These are phyloP conservation scores for Elsinoe perseae DNA, from an alignment of 2,329 filamentous ascomycete species.

Conservation along the genomic window DNA sequence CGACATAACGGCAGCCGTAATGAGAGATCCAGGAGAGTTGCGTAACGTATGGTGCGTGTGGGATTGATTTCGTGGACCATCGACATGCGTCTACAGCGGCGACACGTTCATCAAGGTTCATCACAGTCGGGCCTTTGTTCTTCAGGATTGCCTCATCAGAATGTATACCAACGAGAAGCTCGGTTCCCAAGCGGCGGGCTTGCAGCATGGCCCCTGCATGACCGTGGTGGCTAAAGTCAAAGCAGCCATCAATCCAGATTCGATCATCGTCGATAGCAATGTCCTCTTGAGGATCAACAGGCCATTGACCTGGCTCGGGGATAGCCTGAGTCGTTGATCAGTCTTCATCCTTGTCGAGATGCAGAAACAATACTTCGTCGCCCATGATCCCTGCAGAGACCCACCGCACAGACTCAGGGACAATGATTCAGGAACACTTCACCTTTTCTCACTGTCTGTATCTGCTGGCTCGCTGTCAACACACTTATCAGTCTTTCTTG, in stretches of 20 bases:
- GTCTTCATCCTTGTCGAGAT: background rate
- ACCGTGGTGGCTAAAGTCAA: conserved; percentile 98
- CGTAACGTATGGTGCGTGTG: conserved; percentile 89
- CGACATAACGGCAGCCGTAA: conserved; percentile 91
- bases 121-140: conserved; percentile 97
- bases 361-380: background rate
- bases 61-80: conserved; percentile 80
- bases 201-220: conserved; percentile 97
- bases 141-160: conserved; percentile 91
- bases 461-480: no score
- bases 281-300: conserved; percentile 57
- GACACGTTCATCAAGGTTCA: conserved; percentile 83
- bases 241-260: conserved; percentile 98
- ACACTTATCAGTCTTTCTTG: background rate
- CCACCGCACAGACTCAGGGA: background rate
- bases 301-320: conserved; percentile 52
- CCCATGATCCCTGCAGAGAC: background rate
- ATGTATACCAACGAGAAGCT: conserved; percentile 88
- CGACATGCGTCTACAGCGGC: conserved; percentile 90
- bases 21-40: conserved; percentile 88
- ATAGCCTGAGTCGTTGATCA: conserved; percentile 27
- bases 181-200: conserved; percentile 79
- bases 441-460: no score
- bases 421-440: background rate
- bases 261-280: conserved; percentile 56